phyloP scores from a whole-genome alignment of 2,329 filamentous ascomycete species.

The Stachybotrys elegans region DNA sequence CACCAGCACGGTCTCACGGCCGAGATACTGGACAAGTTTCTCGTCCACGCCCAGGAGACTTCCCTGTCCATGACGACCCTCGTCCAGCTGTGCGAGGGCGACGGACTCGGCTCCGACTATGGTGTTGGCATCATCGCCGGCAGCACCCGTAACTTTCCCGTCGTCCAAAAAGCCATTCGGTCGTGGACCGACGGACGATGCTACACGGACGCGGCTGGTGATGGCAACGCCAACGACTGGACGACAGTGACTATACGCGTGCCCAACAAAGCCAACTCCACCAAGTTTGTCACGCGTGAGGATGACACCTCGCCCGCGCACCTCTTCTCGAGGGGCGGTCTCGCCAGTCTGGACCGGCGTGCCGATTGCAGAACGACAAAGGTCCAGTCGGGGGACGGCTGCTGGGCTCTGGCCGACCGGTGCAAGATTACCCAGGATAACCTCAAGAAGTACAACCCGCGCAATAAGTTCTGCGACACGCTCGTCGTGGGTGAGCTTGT shows the following conservation, averaged over 20 bases:
- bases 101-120: slow-evolving; percentile 17
- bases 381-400: slow-evolving; percentile 22
- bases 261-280: slow-evolving; percentile 5
- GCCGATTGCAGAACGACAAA: slow-evolving; percentile 12
- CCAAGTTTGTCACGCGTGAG: slow-evolving; percentile 1
- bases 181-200: slow-evolving; percentile 6
- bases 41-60: slow-evolving; percentile 7
- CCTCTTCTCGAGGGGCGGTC: neutral
- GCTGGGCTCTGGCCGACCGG: slow-evolving; percentile 20
- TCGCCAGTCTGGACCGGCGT: neutral
- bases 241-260: slow-evolving; percentile 11
- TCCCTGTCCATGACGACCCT: slow-evolving; percentile 9
- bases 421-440: slow-evolving; percentile 25
- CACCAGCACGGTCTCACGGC: slow-evolving; percentile 12
- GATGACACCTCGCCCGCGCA: neutral
- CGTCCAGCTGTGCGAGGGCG: slow-evolving; percentile 22
- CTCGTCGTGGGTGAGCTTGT: slow-evolving; percentile 12
- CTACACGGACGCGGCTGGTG: slow-evolving; percentile 5
- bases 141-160: slow-evolving; percentile 16
- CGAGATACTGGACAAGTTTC: slow-evolving; percentile 9
- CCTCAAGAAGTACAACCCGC: slow-evolving; percentile 25
- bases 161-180: slow-evolving; percentile 16
- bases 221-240: slow-evolving; percentile 7
- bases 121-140: slow-evolving; percentile 21
- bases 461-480: slow-evolving; percentile 14